These are phyloP conservation scores for Hygrophoropsis aurantiaca DNA, from an alignment of 768 basidiomycete genomes.

Conservation along the genomic window DNA sequence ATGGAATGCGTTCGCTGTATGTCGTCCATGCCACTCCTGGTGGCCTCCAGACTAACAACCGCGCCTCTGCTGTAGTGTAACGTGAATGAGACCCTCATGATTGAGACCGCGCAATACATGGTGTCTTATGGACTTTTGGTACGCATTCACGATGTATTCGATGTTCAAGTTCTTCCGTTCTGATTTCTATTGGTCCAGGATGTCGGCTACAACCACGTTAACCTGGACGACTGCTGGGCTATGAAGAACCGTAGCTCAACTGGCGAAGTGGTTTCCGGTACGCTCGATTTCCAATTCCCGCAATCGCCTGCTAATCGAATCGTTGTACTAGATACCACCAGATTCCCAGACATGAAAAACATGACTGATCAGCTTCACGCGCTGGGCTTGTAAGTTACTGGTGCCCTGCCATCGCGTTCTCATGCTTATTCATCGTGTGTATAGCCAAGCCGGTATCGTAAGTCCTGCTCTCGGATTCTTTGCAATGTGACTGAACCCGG, in stretches of 20 bases:
- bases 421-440: slow-evolving; percentile 4
- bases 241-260: slow-evolving; percentile 48
- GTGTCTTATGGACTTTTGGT: slow-evolving; percentile 53
- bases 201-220: slow-evolving; percentile 57
- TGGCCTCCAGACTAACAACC: neutral
- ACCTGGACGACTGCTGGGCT: slow-evolving; percentile 66
- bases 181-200: slow-evolving; percentile 36
- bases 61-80: slow-evolving; percentile 42
- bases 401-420: neutral
- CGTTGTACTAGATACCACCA: slow-evolving; percentile 38
- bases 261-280: slow-evolving; percentile 58
- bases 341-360: slow-evolving; percentile 57
- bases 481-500: neutral
- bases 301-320: neutral
- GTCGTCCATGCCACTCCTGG: slow-evolving; percentile 8
- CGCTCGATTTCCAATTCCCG: slow-evolving; percentile 7
- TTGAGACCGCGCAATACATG: slow-evolving; percentile 51
- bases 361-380: slow-evolving; percentile 53
- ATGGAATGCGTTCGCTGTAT: slow-evolving; percentile 65
- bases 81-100: slow-evolving; percentile 51
- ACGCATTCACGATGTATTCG: slow-evolving; percentile 3
- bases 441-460: slow-evolving; percentile 62
- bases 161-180: neutral
- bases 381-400: slow-evolving; percentile 52
- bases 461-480: slow-evolving; percentile 12